Percentiles rank a stretch among this genome's conserved stretches.
Conservation (phyloP, 331 rosid genomes). For the Pyrus hybrid region DNA sequence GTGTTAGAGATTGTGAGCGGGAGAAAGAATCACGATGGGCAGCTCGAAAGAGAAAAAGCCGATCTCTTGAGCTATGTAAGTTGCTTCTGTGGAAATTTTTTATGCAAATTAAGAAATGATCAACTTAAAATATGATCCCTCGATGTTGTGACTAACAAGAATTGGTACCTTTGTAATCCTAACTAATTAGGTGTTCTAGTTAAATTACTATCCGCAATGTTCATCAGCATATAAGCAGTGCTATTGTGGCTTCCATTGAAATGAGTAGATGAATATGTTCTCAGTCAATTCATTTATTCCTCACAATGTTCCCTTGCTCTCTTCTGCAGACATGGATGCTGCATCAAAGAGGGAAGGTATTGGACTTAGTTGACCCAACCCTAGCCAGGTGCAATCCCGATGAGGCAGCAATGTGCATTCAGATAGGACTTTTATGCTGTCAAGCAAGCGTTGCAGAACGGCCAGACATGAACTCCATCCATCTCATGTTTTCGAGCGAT, state of each 20-base stretch:
- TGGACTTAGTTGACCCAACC: conserved; percentile 56
- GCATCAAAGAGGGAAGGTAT: conserved; percentile 45
- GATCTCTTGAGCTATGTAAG: conserved; percentile 81
- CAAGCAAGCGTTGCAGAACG: conserved; percentile 52
- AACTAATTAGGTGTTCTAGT: not conserved
- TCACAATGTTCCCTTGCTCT: not conserved
- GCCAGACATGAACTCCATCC: conserved; percentile 82
- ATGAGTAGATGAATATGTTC: not conserved
- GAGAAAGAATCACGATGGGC: conserved; percentile 51
- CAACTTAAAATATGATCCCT: not conserved
- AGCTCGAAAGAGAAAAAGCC: conserved; percentile 42
- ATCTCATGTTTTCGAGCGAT: conserved; percentile 78
- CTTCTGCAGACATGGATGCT: conserved; percentile 71
- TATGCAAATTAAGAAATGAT: not conserved
- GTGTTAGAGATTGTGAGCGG: conserved; percentile 82
- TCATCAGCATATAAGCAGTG: not conserved
- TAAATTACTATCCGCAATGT: not conserved
- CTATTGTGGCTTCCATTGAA: not conserved
- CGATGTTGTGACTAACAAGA: not conserved
- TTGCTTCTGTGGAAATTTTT: not conserved
- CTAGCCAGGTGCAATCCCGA: conserved; percentile 45
- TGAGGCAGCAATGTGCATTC: conserved; percentile 89
- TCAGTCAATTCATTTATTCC: not conserved
- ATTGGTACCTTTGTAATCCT: too few species aligned
- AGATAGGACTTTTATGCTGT: conserved; percentile 79